Conservation (phyloP, 2,329 filamentous ascomycete species). For the Paracorniculantispora psalliotae region DNA sequence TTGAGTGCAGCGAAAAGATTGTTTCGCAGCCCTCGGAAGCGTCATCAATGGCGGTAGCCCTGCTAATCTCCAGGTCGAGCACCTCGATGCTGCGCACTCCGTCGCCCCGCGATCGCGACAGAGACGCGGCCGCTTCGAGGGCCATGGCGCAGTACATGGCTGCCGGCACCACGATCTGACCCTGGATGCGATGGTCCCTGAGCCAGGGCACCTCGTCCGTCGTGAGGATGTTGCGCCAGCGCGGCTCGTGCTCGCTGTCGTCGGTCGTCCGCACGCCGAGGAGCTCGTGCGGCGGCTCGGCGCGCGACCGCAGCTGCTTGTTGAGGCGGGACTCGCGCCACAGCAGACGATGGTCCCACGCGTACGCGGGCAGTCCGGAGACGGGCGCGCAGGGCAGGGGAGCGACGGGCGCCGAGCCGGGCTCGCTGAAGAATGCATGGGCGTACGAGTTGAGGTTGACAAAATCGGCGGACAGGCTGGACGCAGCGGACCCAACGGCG, state of each 20-base stretch:
- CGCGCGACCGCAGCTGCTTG: not conserved
- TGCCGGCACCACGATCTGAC: not conserved
- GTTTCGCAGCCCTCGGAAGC: no score
- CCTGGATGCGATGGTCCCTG: not conserved
- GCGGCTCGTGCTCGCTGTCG: not conserved
- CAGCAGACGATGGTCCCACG: not conserved
- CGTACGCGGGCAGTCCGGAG: not conserved
- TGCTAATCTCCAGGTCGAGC: no score
- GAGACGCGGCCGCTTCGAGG: not conserved
- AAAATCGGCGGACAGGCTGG: no score
- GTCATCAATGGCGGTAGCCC: no score
- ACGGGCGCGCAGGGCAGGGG: no score
- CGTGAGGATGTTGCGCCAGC: not conserved
- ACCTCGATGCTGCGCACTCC: no score
- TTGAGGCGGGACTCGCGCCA: not conserved
- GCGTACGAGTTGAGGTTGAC: no score
- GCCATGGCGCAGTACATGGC: not conserved
- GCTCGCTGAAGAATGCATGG: no score
- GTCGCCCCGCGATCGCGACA: no score
- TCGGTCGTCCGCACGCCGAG: not conserved
- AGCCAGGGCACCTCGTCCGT: not conserved
- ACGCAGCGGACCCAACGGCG: no score
- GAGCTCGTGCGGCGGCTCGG: not conserved
- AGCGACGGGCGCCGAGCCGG: no score
- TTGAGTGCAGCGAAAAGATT: no score